A percentile compares a stretch with the other conserved stretches of the same genome.
phyloP scores from a whole-genome alignment of 345 rosid genomes.

The Eucalyptus erythrocorys region DNA sequence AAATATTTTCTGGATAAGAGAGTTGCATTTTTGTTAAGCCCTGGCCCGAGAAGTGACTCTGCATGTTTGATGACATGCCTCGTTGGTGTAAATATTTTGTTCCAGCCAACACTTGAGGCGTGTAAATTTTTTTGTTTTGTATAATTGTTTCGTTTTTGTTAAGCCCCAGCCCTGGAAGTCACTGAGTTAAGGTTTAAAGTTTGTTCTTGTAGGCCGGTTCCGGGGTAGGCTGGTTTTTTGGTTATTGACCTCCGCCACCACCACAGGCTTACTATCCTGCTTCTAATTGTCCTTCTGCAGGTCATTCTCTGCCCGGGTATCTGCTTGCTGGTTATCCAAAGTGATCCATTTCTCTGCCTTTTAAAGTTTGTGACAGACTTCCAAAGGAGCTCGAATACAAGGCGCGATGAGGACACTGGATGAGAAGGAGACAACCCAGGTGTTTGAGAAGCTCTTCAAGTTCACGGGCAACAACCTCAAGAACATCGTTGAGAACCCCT shows the following conservation, averaged over 20 bases:
- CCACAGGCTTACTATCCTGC: not conserved
- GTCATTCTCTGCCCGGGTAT: not conserved
- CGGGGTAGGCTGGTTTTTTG: not conserved
- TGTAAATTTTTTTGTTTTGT: not conserved
- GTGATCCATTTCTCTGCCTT: not conserved
- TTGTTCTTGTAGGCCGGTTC: not conserved
- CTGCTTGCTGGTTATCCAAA: not conserved
- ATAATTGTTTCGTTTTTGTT: not conserved
- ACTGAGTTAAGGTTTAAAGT: not conserved
- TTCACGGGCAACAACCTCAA: constrained; percentile 87
- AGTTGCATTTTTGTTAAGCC: not conserved
- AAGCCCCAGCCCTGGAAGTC: not conserved
- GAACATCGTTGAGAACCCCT: constrained; percentile 76
- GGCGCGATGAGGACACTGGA: constrained; percentile 58
- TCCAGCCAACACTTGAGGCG: not conserved
- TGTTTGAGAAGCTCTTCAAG: constrained; percentile 70
- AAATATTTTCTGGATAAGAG: not conserved
- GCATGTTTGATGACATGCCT: not conserved
- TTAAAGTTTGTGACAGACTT: not conserved
- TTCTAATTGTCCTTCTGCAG: not conserved
- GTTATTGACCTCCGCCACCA: rapidly evolving
- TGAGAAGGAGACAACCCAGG: constrained; percentile 73
- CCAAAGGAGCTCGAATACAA: not conserved
- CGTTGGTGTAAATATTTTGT: not conserved
- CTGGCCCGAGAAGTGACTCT: not conserved